phyloP scores from a whole-genome alignment of 164 flowering plant genomes.

The Platanus orientalis region DNA sequence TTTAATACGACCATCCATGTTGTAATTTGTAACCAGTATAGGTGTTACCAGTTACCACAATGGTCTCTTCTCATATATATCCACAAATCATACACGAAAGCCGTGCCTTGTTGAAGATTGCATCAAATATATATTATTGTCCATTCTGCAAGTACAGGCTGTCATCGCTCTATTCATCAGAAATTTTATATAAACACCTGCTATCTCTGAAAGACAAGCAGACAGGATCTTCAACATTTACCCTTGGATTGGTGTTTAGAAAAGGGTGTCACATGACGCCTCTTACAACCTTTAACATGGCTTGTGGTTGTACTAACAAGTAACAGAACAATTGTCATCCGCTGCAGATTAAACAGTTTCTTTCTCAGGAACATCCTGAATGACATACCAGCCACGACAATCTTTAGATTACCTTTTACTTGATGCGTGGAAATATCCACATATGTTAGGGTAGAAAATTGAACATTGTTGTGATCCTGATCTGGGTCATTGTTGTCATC shows the following conservation, averaged over 20 bases:
- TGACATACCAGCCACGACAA: conserved; percentile 81
- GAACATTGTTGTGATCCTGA: conserved; percentile 98
- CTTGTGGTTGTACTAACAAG: conserved; percentile 97
- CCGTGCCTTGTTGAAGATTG: too few relatives aligned
- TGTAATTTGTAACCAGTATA: too few relatives aligned
- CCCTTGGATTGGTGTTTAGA: conserved; percentile 91
- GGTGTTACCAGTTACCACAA: too few relatives aligned
- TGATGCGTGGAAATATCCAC: conserved; percentile 97
- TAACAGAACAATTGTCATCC: conserved; percentile 89
- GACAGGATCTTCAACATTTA: conserved; percentile 81
- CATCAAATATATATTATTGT: conserved; percentile 90
- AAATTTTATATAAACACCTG: conserved; percentile 95
- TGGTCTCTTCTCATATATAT: too few relatives aligned
- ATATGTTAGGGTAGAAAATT: conserved; percentile 87
- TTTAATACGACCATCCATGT: too few relatives aligned
- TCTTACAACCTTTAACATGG: conserved; percentile 97
- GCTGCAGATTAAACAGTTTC: conserved; percentile 80
- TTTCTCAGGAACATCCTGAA: conserved; percentile 92
- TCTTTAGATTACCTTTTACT: conserved; percentile 94
- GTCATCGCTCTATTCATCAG: conserved; percentile 94
- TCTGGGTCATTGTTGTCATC: too few relatives aligned
- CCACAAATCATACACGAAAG: too few relatives aligned
- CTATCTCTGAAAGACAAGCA: conserved; percentile 92
- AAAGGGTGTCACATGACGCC: conserved; percentile 75
- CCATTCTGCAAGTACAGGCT: conserved; percentile 93